Conservation (phyloP, 129 eudicot species). For the Lonicera japonica region DNA sequence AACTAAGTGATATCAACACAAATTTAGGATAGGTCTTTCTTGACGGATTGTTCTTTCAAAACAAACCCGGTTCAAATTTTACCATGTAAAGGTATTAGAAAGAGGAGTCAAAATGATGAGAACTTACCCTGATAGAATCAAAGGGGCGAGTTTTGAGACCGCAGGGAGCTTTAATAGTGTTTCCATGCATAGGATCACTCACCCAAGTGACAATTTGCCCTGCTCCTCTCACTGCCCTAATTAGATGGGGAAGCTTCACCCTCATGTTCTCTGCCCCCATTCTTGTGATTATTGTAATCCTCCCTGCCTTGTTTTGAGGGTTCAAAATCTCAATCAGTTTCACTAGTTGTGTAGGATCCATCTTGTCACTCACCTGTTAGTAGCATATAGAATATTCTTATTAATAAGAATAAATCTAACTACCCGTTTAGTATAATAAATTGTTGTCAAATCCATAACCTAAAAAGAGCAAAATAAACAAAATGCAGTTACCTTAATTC, state of each 20-base stretch:
- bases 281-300: conserved; percentile 78
- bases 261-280: conserved; percentile 97
- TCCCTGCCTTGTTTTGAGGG: conserved; percentile 79
- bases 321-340: conserved; percentile 82
- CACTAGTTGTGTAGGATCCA: conserved; percentile 74
- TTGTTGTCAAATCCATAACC: too few relatives aligned
- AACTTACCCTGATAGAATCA: conserved; percentile 68
- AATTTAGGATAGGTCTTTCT: too few relatives aligned
- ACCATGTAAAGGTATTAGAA: neutral
- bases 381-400: neutral
- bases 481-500: conserved; percentile 53
- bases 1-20: neutral
- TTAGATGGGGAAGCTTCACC: conserved; percentile 83
- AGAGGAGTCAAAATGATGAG: conserved; percentile 9
- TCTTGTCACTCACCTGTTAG: conserved; percentile 89
- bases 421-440: neutral
- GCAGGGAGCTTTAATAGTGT: conserved; percentile 85
- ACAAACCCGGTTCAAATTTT: neutral
- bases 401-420: neutral
- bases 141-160: conserved; percentile 88
- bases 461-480: neutral
- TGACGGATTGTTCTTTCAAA: neutral
- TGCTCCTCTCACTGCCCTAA: conserved; percentile 75
- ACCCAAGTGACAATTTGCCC: conserved; percentile 92
- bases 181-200: conserved; percentile 92